Conservation (phyloP, 179 eudicot species). For the Sideroxylon spinosum region DNA sequence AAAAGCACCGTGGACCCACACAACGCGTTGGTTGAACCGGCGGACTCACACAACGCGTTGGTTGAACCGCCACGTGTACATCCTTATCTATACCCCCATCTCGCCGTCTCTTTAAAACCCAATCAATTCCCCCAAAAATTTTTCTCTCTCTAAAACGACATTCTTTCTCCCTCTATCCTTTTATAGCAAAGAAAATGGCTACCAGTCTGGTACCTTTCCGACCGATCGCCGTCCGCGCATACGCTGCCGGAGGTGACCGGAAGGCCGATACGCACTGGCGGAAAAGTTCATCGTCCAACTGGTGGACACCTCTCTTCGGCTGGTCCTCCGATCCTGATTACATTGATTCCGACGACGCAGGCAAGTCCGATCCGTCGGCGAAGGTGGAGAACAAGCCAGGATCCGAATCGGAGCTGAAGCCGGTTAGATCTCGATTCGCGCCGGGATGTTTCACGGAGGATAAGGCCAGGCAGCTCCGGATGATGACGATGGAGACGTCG, state of each 20-base stretch:
- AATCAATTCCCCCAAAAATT: not conserved
- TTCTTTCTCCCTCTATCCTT: not conserved
- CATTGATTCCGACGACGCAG: constrained; percentile 23
- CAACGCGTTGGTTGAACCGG: too few species aligned
- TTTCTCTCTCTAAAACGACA: not conserved
- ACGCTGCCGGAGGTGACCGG: constrained; percentile 20
- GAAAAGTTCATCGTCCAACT: constrained; percentile 25
- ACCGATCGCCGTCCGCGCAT: constrained; percentile 18
- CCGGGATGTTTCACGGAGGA: constrained; percentile 38
- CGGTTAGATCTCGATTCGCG: constrained; percentile 15
- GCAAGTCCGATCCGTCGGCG: not conserved
- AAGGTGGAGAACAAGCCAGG: not conserved
- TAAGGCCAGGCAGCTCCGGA: constrained; percentile 50
- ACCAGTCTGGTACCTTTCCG: constrained; percentile 25
- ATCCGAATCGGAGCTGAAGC: constrained; percentile 4
- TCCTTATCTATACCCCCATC: too few species aligned
- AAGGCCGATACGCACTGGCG: constrained; percentile 13
- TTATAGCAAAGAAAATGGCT: constrained; percentile 24
- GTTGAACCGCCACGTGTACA: too few species aligned
- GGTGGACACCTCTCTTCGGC: constrained; percentile 62
- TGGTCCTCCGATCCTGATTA: constrained; percentile 54
- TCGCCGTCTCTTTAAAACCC: too few species aligned
- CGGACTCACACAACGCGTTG: too few species aligned
- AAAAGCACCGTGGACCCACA: too few species aligned
- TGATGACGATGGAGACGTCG: constrained; percentile 45